Conservation (phyloP, 2,329 filamentous ascomycete species). For the Fusarium sp. region DNA sequence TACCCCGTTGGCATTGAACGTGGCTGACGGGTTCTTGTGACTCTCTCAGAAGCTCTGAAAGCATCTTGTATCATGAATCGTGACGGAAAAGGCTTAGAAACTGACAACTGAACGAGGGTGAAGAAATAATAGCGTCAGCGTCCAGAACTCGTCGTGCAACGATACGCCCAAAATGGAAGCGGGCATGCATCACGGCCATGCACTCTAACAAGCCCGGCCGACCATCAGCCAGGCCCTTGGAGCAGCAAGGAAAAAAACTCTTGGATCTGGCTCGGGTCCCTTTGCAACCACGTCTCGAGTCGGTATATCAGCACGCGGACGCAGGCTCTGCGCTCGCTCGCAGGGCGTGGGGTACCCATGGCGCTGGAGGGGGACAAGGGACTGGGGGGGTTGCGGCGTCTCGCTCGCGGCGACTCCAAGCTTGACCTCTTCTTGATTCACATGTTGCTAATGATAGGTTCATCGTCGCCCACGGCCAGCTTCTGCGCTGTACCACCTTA, state of each 20-base stretch:
- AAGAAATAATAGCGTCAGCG: conserved; percentile 1
- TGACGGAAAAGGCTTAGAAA: background rate
- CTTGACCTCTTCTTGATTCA: conserved; percentile 38
- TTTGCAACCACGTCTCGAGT: conserved; percentile 31
- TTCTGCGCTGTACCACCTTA: conserved; percentile 26
- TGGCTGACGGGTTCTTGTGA: background rate
- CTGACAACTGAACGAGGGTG: background rate
- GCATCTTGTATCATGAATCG: background rate
- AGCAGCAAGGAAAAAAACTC: background rate
- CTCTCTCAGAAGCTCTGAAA: background rate
- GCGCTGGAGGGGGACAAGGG: conserved; percentile 2
- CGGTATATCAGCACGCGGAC: conserved; percentile 39
- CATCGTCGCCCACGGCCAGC: conserved; percentile 38
- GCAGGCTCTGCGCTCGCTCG: conserved; percentile 11
- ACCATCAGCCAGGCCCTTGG: conserved; percentile 1
- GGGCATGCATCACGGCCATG: conserved; percentile 15
- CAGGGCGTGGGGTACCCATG: conserved; percentile 37
- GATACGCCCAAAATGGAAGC: conserved; percentile 14
- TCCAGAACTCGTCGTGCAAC: conserved; percentile 2
- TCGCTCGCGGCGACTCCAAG: conserved; percentile 30
- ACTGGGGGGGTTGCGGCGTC: conserved; percentile 21
- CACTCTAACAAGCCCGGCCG: conserved; percentile 9
- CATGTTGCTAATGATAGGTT: conserved; percentile 45
- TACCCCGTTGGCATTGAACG: conserved; percentile 1
- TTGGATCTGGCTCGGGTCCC: background rate